These are phyloP conservation scores for Thalassiosira livingstoniorum DNA, from an alignment of 352 stramenopile genomes.

Conservation along the genomic window DNA sequence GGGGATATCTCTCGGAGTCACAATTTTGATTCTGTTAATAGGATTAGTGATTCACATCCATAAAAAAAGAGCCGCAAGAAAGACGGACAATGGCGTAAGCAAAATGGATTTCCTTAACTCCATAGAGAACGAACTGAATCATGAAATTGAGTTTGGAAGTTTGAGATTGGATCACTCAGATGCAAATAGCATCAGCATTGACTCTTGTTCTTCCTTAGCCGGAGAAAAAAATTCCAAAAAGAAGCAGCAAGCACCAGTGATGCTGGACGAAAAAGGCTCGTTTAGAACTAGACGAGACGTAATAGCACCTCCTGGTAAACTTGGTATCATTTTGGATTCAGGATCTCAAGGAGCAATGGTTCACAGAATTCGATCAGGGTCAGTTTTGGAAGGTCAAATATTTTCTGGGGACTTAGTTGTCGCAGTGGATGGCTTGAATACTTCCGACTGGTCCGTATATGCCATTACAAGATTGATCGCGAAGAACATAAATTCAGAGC, in stretches of 20 bases:
- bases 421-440: constrained; percentile 69
- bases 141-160: constrained; percentile 1
- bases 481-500: constrained; percentile 14
- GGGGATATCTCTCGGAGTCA: not conserved
- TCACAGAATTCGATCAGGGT: constrained; percentile 63
- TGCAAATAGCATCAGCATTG: not conserved
- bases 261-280: constrained; percentile 1
- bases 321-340: constrained; percentile 77
- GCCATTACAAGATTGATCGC: constrained; percentile 23
- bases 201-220: not conserved
- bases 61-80: not conserved
- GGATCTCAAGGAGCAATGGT: constrained; percentile 66
- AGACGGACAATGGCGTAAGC: no score
- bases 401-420: constrained; percentile 73
- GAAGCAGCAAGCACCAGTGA: not conserved
- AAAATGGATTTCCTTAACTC: not conserved
- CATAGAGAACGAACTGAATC: not conserved
- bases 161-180: not conserved
- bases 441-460: not conserved
- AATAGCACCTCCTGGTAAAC: constrained; percentile 71
- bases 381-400: constrained; percentile 59
- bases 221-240: not conserved
- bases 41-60: not conserved
- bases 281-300: constrained; percentile 35
- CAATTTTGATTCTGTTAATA: not conserved